Evolutionary conservation across 2,329 filamentous ascomycete species (phyloP), one percentile per base, ranked within the genome.

Genomic region (Fusarium citri): DNA sequence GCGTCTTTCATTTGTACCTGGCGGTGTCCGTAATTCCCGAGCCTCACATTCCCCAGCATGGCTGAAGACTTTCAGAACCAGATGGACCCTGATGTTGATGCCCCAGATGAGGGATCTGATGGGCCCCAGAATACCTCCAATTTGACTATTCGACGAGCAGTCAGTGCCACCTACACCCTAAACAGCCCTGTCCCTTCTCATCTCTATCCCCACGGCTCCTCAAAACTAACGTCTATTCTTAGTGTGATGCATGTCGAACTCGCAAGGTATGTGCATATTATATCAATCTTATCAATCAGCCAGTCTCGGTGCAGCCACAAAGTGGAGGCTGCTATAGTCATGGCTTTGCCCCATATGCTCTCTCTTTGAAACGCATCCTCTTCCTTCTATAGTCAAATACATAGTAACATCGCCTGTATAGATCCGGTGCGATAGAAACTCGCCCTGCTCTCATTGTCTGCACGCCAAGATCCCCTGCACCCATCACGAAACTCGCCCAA

Each of bases 361-460:
- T 28, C 15, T 15, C 18, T 28, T 10, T 18, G 49, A 42, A 42
- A 22, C 23, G 8, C 37, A 28, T 12, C 12, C 16, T 53, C 31
- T 20, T 15, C 22, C 12, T 25, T 37, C 23, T 31, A 54, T 64
- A 59, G 41, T 46, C 61, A 62, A 58, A 40, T 70, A 60, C 55
- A 49, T 59, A 50, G 26, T 54, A 56, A 59, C 53, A 42, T 37
- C 28, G 42, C 31, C 16, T 62, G 31, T 31, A 57, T 63, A 78
- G 77, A 78, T 80, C 49, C 78, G 79, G 14, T 81, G 79, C 67
- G 78, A 80, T 64, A 78, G 79, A 61, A 77, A 80, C 51, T 75
- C 70, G 4, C 79, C 79, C 3, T 81, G 79, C 37, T 76, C 78
- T 37, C 78, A 80, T 55, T 81, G 79, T 47, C 43, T 76, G 3